Percentiles rank a stretch among this genome's conserved stretches.
phyloP scores from a whole-genome alignment of 352 stramenopile species.

The Plasmopara halstedii region DNA sequence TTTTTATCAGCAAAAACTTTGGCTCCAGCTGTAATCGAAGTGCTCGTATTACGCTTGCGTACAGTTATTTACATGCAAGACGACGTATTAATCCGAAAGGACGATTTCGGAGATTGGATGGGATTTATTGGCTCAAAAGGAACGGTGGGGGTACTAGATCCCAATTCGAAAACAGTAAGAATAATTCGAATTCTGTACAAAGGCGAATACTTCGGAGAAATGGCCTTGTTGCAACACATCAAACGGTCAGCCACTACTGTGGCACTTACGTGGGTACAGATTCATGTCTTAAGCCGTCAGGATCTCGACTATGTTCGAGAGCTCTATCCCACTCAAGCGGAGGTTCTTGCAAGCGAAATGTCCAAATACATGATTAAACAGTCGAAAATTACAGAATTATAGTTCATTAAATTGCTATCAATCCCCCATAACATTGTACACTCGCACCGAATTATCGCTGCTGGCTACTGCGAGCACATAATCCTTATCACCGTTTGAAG shows the following conservation, averaged over 20 bases:
- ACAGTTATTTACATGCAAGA: constrained; percentile 80
- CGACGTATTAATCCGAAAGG: constrained; percentile 64
- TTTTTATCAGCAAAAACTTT: constrained; percentile 59
- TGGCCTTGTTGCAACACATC: constrained; percentile 50
- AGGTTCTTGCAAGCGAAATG: constrained; percentile 57
- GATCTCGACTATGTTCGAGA: constrained; percentile 57
- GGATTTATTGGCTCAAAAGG: constrained; percentile 74
- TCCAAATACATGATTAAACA: constrained; percentile 52
- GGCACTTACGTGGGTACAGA: constrained; percentile 63
- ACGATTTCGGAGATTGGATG: constrained; percentile 75
- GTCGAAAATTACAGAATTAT: constrained; percentile 22
- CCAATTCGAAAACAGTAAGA: constrained; percentile 30
- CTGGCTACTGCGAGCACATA: constrained; percentile 35
- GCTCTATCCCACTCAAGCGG: constrained; percentile 41
- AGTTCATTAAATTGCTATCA: background rate
- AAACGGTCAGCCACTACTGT: constrained; percentile 57
- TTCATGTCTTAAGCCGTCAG: constrained; percentile 47
- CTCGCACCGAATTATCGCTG: constrained; percentile 41
- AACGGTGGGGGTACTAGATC: constrained; percentile 52
- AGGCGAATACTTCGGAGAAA: constrained; percentile 70
- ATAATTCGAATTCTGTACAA: constrained; percentile 61
- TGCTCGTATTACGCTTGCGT: constrained; percentile 73
- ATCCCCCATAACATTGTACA: constrained; percentile 20
- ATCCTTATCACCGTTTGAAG: background rate
- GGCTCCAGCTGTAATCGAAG: constrained; percentile 56